Percentiles rank a stretch among this genome's conserved stretches.
These are phyloP conservation scores for Hyparrhenia diplandra DNA, from an alignment of 176 grass and related monocot species.

Conservation along the genomic window DNA sequence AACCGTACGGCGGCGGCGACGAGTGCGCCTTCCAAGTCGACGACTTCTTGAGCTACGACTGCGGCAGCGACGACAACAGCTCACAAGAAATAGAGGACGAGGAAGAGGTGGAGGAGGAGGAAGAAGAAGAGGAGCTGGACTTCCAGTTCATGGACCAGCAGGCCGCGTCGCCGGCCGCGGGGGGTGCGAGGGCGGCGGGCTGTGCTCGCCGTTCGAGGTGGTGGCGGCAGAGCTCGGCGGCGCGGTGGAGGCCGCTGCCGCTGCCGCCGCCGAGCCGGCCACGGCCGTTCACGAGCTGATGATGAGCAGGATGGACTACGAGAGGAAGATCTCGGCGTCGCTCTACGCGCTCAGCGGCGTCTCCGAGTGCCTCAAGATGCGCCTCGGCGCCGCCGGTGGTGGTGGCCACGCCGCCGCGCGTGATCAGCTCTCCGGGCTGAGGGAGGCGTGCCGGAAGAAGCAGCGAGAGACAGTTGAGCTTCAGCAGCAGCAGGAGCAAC, in stretches of 20 bases:
- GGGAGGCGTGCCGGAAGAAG: slow-evolving; percentile 56
- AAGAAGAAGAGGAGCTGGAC: slow-evolving; percentile 33
- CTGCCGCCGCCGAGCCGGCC: background rate
- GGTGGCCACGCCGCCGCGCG: background rate
- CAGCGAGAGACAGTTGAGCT: background rate
- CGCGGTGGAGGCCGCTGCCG: background rate
- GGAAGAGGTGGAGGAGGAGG: background rate
- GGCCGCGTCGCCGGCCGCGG: slow-evolving; percentile 6
- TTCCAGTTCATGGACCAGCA: slow-evolving; percentile 64
- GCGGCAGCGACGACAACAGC: background rate
- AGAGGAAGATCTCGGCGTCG: slow-evolving; percentile 69
- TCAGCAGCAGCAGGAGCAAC: background rate
- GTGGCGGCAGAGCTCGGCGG: slow-evolving; percentile 28
- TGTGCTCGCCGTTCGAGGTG: slow-evolving; percentile 64
- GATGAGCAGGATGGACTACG: slow-evolving; percentile 67
- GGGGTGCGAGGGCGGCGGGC: background rate
- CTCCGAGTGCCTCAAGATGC: slow-evolving; percentile 61
- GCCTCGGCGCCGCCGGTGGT: background rate
- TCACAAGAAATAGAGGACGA: slow-evolving; percentile 27
- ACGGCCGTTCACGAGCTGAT: slow-evolving; percentile 45
- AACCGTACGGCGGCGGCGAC: background rate
- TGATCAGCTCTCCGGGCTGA: slow-evolving; percentile 54
- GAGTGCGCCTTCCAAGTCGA: slow-evolving; percentile 43
- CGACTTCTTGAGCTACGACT: slow-evolving; percentile 54
- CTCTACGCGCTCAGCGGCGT: slow-evolving; percentile 62